Conservation (phyloP, 768 basidiomycete species). For the Pisolithus albus region DNA sequence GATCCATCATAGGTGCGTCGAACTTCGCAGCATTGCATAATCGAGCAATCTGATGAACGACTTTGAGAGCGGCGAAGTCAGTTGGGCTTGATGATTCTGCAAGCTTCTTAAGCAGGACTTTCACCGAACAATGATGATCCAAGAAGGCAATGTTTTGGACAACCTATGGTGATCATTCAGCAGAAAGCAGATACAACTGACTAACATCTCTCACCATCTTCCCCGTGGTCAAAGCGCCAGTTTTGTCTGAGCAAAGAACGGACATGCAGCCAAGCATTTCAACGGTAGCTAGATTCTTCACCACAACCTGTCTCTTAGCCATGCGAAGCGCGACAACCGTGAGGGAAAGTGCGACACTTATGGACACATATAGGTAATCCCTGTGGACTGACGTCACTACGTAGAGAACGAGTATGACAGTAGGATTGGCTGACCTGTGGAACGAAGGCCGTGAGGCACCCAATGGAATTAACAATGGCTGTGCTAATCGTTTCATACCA, state of each 20-base stretch:
- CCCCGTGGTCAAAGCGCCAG: conserved; percentile 43
- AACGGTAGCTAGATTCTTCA: conserved; percentile 47
- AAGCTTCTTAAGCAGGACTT: conserved; percentile 12
- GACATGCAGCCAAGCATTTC: conserved; percentile 49
- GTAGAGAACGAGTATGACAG: neutral
- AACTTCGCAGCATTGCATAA: conserved; percentile 56
- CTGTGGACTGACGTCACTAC: conserved; percentile 6
- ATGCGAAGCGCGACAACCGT: conserved; percentile 45
- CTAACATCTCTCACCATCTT: conserved; percentile 32
- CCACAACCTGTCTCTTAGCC: conserved; percentile 40
- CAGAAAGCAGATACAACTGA: neutral
- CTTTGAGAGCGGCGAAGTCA: conserved; percentile 21
- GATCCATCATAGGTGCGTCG: conserved; percentile 20
- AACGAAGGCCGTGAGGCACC: conserved; percentile 35
- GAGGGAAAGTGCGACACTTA: conserved; percentile 45
- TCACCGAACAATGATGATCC: conserved; percentile 16
- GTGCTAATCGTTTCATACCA: conserved; percentile 29
- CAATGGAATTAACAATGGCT: conserved; percentile 34
- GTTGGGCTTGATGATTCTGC: conserved; percentile 4
- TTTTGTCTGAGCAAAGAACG: conserved; percentile 52
- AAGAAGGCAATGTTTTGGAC: conserved; percentile 35
- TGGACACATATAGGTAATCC: conserved; percentile 36
- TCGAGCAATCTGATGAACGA: conserved; percentile 35
- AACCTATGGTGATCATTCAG: conserved; percentile 16
- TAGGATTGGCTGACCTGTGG: conserved; percentile 24